Evolutionary conservation across 2,329 filamentous ascomycete species (phyloP).

Genomic region (Penicillium concentricum): DNA sequence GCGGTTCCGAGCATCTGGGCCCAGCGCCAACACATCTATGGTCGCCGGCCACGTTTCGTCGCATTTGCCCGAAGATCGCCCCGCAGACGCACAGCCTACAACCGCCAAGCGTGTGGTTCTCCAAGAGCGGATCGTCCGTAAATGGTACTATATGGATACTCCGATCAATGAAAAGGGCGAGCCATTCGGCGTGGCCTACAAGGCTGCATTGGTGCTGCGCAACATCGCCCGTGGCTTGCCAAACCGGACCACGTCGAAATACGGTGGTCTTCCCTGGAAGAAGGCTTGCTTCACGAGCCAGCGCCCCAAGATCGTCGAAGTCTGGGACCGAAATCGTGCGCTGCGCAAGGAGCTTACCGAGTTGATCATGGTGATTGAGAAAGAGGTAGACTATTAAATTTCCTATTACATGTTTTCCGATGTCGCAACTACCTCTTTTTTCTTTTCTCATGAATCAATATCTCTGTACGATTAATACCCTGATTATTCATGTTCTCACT

Average conservation of each 20-base stretch:
- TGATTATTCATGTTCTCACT: constrained; percentile 6
- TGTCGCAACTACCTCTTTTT: constrained; percentile 5
- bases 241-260: constrained; percentile 28
- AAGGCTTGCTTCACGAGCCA: constrained; percentile 42
- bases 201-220: constrained; percentile 47
- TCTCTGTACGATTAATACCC: constrained; percentile 30
- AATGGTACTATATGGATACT: constrained; percentile 43
- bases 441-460: constrained; percentile 13
- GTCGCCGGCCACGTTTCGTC: constrained; percentile 43
- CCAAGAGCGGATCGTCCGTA: constrained; percentile 41
- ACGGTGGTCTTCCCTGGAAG: constrained; percentile 38
- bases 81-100: constrained; percentile 34
- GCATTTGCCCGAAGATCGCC: constrained; percentile 39
- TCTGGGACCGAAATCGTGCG: constrained; percentile 43
- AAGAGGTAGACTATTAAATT: constrained; percentile 36
- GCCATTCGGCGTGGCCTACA: constrained; percentile 48
- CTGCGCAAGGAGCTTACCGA: constrained; percentile 45
- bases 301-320: constrained; percentile 38
- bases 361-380: constrained; percentile 43
- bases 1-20: constrained; percentile 34
- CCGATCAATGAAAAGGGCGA: constrained; percentile 44
- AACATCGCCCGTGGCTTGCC: constrained; percentile 48
- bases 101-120: constrained; percentile 38
- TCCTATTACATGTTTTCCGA: neutral
- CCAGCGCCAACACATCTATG: constrained; percentile 37